Percentiles rank a stretch among this genome's conserved stretches.
Conservation (phyloP, 257 asterid species). For the Ocimum tenuiflorum region DNA sequence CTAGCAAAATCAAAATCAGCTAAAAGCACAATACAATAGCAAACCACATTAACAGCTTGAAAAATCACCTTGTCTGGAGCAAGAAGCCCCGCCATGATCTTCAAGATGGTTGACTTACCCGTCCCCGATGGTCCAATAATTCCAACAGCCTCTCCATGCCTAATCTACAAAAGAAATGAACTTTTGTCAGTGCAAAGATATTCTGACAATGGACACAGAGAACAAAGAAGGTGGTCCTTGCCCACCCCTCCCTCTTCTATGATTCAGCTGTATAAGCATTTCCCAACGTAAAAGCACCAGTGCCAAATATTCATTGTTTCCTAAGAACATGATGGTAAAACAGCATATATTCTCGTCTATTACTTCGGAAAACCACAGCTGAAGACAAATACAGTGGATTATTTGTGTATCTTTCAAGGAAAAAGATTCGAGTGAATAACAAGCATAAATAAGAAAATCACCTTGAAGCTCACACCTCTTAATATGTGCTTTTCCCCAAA, state of each 20-base stretch:
- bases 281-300: not conserved
- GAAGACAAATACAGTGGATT: not conserved
- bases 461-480: conserved; percentile 97
- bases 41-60: conserved; percentile 4
- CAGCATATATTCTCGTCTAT: not conserved
- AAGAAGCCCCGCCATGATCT: conserved; percentile 98
- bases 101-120: conserved; percentile 92
- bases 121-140: conserved; percentile 99
- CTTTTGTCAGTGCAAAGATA: conserved; percentile 8
- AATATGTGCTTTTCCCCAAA: conserved; percentile 89
- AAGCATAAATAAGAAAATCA: conserved; percentile 32
- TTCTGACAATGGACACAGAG: not conserved
- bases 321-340: not conserved
- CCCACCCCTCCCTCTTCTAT: too few relatives aligned
- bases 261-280: too few relatives aligned
- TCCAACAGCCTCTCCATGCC: conserved; percentile 99
- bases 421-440: not conserved
- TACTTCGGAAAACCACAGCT: not conserved
- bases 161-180: conserved; percentile 53
- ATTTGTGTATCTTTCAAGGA: not conserved
- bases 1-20: not conserved
- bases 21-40: not conserved
- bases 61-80: conserved; percentile 86
- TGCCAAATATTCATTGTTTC: not conserved
- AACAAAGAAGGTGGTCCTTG: not conserved